Evolutionary conservation across 768 basidiomycete species (phyloP).

Genomic region (Pleurotus sapidus): DNA sequence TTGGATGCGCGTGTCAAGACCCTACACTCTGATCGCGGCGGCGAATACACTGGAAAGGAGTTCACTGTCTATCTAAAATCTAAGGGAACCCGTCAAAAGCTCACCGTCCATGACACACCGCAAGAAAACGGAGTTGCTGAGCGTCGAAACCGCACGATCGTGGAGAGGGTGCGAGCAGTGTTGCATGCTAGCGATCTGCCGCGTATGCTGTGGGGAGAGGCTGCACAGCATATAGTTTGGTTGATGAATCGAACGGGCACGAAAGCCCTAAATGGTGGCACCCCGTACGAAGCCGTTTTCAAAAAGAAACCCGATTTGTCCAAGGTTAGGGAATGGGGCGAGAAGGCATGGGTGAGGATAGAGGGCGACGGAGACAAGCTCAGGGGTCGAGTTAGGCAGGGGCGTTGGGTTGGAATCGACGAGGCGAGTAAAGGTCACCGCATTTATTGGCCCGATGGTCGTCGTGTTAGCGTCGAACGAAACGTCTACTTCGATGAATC

Average conservation of each 20-base stretch:
- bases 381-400: constrained; percentile 14
- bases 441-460: constrained; percentile 30
- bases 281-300: constrained; percentile 23
- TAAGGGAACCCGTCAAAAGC: constrained; percentile 33
- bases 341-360: constrained; percentile 27
- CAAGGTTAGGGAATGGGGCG: constrained; percentile 28
- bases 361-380: constrained; percentile 22
- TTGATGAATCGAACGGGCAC: constrained; percentile 30
- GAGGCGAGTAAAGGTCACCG: constrained; percentile 22
- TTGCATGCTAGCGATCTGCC: constrained; percentile 32
- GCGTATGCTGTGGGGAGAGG: constrained; percentile 35
- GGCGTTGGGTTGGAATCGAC: constrained; percentile 23
- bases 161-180: constrained; percentile 31
- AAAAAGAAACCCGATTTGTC: constrained; percentile 28
- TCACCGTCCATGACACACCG: constrained; percentile 39
- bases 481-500: constrained; percentile 15
- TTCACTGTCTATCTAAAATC: constrained; percentile 26
- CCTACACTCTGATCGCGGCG: constrained; percentile 39
- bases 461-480: constrained; percentile 22
- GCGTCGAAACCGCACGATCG: constrained; percentile 31
- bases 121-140: constrained; percentile 44
- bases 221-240: constrained; percentile 29
- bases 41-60: constrained; percentile 35
- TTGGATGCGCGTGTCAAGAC: constrained; percentile 21
- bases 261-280: constrained; percentile 21